These are phyloP conservation scores for Arabidopsis lyrata DNA, from an alignment of 441 rosid species.

Conservation along the genomic window DNA sequence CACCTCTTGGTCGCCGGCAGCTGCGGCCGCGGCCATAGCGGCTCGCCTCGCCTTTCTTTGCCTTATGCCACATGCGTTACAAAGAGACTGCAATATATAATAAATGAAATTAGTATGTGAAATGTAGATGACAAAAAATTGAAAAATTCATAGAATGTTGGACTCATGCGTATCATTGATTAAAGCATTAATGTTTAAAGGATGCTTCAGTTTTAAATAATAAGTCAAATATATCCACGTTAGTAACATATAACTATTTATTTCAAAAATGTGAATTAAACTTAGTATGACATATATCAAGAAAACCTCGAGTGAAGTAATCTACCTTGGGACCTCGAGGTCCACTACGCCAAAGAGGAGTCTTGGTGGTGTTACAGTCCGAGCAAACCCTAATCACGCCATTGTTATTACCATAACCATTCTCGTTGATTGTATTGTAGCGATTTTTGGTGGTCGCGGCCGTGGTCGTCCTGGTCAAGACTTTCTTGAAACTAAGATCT, in stretches of 20 bases:
- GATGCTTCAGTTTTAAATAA: background rate
- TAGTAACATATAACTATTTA: slow-evolving; percentile 2
- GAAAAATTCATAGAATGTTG: background rate
- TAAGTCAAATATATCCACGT: background rate
- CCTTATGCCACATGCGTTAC: slow-evolving; percentile 98
- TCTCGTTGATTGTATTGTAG: slow-evolving; percentile 44
- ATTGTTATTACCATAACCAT: slow-evolving; percentile 47
- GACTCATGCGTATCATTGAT: slow-evolving; percentile 1
- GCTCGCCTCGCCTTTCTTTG: slow-evolving; percentile 95
- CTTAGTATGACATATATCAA: background rate
- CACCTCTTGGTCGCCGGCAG: slow-evolving; percentile 44
- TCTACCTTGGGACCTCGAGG: slow-evolving; percentile 95
- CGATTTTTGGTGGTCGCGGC: slow-evolving; percentile 43
- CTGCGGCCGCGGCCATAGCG: slow-evolving; percentile 70
- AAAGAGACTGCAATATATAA: slow-evolving; percentile 77
- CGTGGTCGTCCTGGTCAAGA: slow-evolving; percentile 42
- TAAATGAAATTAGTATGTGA: background rate
- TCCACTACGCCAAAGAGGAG: slow-evolving; percentile 99
- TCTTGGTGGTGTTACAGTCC: slow-evolving; percentile 90
- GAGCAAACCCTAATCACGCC: slow-evolving; percentile 86
- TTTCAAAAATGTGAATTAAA: slow-evolving; percentile 5
- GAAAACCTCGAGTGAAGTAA: slow-evolving; percentile 5
- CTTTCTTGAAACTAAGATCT: slow-evolving; percentile 34
- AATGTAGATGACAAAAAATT: background rate
- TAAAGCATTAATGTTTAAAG: slow-evolving; percentile 3